Evolutionary conservation across 2,329 filamentous ascomycete species (phyloP).

Genomic region (Periconia macrospinosa): DNA sequence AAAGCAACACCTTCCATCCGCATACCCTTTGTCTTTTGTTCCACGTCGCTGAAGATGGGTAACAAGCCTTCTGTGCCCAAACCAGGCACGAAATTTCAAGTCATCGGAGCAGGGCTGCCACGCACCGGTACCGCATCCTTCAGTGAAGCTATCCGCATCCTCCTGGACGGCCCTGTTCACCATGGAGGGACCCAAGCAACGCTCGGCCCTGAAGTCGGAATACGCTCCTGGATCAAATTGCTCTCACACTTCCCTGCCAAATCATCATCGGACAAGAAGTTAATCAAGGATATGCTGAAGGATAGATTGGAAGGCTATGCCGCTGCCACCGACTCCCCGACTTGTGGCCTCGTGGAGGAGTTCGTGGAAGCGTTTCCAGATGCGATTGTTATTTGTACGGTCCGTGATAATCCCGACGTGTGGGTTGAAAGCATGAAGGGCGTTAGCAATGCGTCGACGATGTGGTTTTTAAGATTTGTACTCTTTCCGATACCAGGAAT

Average conservation of each 20-base stretch:
- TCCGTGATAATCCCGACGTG: conserved; percentile 17
- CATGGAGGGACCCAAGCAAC: conserved; percentile 52
- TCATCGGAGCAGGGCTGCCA: conserved; percentile 49
- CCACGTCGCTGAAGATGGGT: conserved; percentile 14
- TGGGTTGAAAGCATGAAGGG: conserved; percentile 24
- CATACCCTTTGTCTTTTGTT: too few species aligned
- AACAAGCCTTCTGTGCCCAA: conserved; percentile 16
- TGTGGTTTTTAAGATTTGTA: conserved; percentile 20
- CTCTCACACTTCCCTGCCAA: conserved; percentile 10
- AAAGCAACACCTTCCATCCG: too few species aligned
- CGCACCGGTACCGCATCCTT: conserved; percentile 57
- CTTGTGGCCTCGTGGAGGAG: conserved; percentile 48
- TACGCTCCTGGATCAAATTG: conserved; percentile 12
- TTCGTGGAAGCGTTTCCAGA: conserved; percentile 54
- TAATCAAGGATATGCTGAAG: conserved; percentile 10
- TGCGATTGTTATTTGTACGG: conserved; percentile 48
- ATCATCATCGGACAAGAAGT: conserved; percentile 5
- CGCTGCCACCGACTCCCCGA: conserved; percentile 52
- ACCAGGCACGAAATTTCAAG: conserved; percentile 36
- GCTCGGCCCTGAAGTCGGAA: conserved; percentile 6
- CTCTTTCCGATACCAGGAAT: conserved; percentile 23
- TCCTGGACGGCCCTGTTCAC: conserved; percentile 53
- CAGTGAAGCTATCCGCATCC: conserved; percentile 50
- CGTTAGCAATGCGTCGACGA: conserved; percentile 7
- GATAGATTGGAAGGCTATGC: conserved; percentile 46